Base-by-base conservation (phyloP, 1,139 yeast genomes). In the Magnusiomyces fungicola region DNA sequence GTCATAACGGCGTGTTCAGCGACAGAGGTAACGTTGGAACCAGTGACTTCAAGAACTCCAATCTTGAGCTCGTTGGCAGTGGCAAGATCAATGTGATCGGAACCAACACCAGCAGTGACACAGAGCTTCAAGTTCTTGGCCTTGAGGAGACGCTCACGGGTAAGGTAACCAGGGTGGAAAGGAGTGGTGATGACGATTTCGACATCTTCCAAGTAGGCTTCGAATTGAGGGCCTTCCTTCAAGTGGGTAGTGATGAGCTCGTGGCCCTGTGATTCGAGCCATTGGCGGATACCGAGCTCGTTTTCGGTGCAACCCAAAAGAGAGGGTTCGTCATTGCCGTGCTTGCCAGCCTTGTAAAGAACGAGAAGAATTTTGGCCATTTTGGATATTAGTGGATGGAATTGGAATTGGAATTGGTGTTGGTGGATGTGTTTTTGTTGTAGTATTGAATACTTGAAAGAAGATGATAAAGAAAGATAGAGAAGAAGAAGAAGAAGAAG, bases 41-140 rank as follows among this genome's bases (percentile, higher is more conserved):
- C 92, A 32, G 95, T 85, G 50, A 84, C 94, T 69, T 84, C 94
- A 48, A 80, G 71, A 22, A 85, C 94, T 18, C 85, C 75, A 60
- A 85, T 77, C 55, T 73, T 70, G 50, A 68, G 65, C 61, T 78
- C 78, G 65, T 83, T 82, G 57, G 89, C 88, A 57, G 86, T 86
- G 57, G 75, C 74, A 61, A 85, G 73, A 61, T 84, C 94, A 56
- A 84, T 73, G 67, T 85, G 94, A 65, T 85, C 95, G 12, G 88
- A 81, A 6, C 95, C 95, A 54, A 85, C 90, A 57, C 94, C 95
- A 7, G 94, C 94, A 47, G 92, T 85, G 59, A 84, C 72, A 56
- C 83, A 74, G 52, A 82, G 65, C 71, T 83, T 84, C 68, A 85
- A 75, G 55, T 84, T 83, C 63, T 81, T 81, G 46, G 94, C 92